Conservation (phyloP, 208 protist genomes). For the Endotrypanum monterogeii region DNA sequence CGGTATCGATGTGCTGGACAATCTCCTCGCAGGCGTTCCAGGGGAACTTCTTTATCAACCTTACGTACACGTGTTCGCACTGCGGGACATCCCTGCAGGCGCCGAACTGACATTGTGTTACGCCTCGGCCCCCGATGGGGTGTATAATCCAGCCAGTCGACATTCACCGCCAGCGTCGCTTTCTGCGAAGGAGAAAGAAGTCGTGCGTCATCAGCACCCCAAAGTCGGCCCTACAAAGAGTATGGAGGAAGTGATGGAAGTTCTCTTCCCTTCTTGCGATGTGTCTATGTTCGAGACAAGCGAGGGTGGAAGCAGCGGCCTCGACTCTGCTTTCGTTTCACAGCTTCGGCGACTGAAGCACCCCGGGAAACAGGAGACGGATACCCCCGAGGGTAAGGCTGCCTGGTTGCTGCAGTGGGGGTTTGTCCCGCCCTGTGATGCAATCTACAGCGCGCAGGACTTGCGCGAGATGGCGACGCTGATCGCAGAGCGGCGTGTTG, state of each 20-base stretch:
- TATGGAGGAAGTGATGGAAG: slow-evolving; percentile 7
- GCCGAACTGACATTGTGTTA: slow-evolving; percentile 84
- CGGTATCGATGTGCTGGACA: slow-evolving; percentile 82
- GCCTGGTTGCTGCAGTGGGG: slow-evolving; percentile 81
- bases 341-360: slow-evolving; percentile 27
- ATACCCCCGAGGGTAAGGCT: slow-evolving; percentile 57
- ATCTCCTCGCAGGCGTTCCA: slow-evolving; percentile 84
- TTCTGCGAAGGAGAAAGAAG: neutral
- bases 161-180: slow-evolving; percentile 6
- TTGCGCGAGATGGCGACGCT: slow-evolving; percentile 70
- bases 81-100: slow-evolving; percentile 65
- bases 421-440: slow-evolving; percentile 68
- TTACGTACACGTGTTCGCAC: slow-evolving; percentile 76
- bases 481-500: slow-evolving; percentile 75
- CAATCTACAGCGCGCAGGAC: slow-evolving; percentile 63
- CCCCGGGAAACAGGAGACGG: slow-evolving; percentile 36
- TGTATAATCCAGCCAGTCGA: slow-evolving; percentile 25
- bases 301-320: neutral
- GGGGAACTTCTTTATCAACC: slow-evolving; percentile 66
- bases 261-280: neutral
- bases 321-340: neutral
- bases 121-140: slow-evolving; percentile 41
- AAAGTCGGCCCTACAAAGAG: neutral
- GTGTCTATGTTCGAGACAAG: neutral
- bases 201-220: neutral